Percentiles rank a stretch among this genome's conserved stretches.
Evolutionary conservation across 495 filamentous ascomycete genomes (phyloP).

Genomic region (Aspergillus baeticus): DNA sequence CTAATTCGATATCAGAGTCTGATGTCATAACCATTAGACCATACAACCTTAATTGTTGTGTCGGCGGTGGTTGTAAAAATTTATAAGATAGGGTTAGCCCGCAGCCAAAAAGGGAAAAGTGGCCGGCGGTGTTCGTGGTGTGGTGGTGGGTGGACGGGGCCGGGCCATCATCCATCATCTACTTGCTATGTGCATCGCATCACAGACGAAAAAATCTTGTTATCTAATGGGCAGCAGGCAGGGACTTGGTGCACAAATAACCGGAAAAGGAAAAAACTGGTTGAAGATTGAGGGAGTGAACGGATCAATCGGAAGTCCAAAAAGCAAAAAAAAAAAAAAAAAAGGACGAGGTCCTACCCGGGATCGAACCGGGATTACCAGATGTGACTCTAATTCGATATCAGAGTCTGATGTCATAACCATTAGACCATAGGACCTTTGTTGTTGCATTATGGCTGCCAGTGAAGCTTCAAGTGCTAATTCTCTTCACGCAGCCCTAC

Average conservation of each 20-base stretch:
- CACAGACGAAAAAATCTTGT: too few relatives aligned
- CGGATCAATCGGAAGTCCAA: background rate
- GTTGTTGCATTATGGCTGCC: background rate
- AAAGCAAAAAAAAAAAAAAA: background rate
- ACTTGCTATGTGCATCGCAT: too few relatives aligned
- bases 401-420: constrained; percentile 13
- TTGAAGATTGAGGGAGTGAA: too few relatives aligned
- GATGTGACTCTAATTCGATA: constrained; percentile 1
- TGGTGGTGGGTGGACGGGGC: too few relatives aligned
- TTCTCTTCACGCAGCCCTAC: too few relatives aligned
- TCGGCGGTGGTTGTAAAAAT: background rate
- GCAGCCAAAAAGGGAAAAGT: background rate
- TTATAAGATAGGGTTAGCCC: background rate
- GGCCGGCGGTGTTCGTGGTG: background rate
- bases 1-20: constrained; percentile 8
- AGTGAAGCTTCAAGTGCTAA: background rate
- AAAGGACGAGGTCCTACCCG: constrained; percentile 1
- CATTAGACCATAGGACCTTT: constrained; percentile 10
- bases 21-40: constrained; percentile 15
- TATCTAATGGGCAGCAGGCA: too few relatives aligned
- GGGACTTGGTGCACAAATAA: too few relatives aligned
- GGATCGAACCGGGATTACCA: constrained; percentile 3
- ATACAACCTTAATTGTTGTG: constrained; percentile 1
- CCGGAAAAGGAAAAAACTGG: too few relatives aligned
- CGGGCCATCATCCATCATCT: too few relatives aligned